Base-by-base conservation (phyloP, 139 green algal genomes). In the Chlamydomonas sp. region DNA sequence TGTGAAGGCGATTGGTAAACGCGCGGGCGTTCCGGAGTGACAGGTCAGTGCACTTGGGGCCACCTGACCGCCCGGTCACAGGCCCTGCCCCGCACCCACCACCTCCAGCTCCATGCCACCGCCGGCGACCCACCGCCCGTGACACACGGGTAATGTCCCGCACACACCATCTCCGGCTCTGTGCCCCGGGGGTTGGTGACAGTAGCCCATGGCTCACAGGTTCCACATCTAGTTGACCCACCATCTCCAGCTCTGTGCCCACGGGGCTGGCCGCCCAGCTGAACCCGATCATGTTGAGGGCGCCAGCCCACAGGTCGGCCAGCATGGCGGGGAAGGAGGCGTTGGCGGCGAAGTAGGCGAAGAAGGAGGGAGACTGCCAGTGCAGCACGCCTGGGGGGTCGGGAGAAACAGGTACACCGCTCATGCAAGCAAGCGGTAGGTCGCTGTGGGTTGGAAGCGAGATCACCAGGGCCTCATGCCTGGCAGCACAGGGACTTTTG, bases 291-390 rank as follows among this genome's bases (percentile, higher is more conserved):
- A 95, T 94, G 92, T 94, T 94, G 20, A 96, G 79, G 2, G 88
- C 92, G 2, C 57, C 72, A 4, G 83, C 91, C 75, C 97, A 90
- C 94, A 98, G 95, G 59, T 98, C 96, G 0, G 92, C 96, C 59
- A 98, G 92, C 80, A 96, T 88, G 72, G 77, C 94, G 9, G 96
- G 94, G 66, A 86, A 92, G 79, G 88, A 95, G 76, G 84, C 89
- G 90, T 96, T 96, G 91, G 92, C 90, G 5, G 93, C 87, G 89
- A 93, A 98, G 85, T 95, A 98, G 58, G 91, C 93, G 79, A 98
- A 98, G 91, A 98, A 98, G 80, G 78, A 88, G 59, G 96, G 96
- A 66, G 81, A 90, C 94, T 98, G 96, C 96, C 96, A 98, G 91
- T 98, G 96, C 1, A 93, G 93, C 10, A 97, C 88, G 14, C 94